These are phyloP conservation scores for Tolypocladium nubicola DNA, from an alignment of 2,329 filamentous ascomycete genomes.

Conservation along the genomic window DNA sequence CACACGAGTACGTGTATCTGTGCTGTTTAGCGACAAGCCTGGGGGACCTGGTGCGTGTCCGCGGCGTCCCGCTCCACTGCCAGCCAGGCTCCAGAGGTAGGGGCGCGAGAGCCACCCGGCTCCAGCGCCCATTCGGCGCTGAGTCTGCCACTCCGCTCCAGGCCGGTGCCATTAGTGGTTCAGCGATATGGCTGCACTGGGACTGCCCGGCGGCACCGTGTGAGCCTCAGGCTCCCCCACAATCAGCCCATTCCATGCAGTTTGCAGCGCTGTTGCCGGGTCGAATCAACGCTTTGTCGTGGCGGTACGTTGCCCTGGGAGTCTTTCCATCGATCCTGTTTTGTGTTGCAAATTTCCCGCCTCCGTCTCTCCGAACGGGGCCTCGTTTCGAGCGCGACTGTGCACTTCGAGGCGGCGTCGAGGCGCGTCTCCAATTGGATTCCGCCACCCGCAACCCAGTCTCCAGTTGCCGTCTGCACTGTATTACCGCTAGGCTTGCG, in stretches of 20 bases:
- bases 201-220: not conserved
- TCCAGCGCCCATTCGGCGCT: not conserved
- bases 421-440: not conserved
- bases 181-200: not conserved
- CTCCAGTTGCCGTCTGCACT: not conserved
- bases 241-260: not conserved
- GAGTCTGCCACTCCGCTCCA: not conserved
- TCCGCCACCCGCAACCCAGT: not conserved
- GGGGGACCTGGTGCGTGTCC: not conserved
- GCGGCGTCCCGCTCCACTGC: not conserved
- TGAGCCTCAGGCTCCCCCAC: not conserved
- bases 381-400: not conserved
- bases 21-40: not conserved
- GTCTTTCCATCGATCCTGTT: not conserved
- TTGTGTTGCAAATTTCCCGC: not conserved
- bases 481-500: not conserved
- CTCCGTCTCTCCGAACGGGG: not conserved
- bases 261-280: not conserved
- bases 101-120: not conserved
- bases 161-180: not conserved
- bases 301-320: not conserved
- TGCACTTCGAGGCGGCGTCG: not conserved
- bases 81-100: not conserved
- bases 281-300: not conserved
- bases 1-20: too few species aligned